phyloP scores from a whole-genome alignment of 495 filamentous ascomycete genomes.

The Extremus antarcticus region DNA sequence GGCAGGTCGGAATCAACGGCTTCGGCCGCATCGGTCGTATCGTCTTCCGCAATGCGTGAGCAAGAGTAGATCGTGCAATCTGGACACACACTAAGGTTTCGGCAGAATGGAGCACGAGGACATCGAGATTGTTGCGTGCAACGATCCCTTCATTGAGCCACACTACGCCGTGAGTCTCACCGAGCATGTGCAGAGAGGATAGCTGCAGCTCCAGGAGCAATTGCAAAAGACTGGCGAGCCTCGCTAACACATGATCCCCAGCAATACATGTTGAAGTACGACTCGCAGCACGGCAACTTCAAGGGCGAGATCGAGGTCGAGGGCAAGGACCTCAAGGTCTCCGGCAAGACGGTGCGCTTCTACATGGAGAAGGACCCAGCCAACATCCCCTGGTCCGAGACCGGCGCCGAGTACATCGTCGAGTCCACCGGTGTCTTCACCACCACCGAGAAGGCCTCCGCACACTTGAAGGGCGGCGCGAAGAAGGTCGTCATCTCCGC shows the following conservation, averaged over 20 bases:
- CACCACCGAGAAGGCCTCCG: slow-evolving; percentile 87
- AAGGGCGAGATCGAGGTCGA: slow-evolving; percentile 74
- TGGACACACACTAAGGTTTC: slow-evolving; percentile 14
- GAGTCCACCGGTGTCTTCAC: slow-evolving; percentile 99
- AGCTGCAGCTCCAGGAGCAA: too few species aligned
- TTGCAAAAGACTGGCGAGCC: neutral
- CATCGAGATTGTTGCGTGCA: slow-evolving; percentile 87
- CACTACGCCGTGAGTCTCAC: slow-evolving; percentile 89
- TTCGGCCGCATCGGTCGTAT: slow-evolving; percentile 99
- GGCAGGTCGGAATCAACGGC: slow-evolving; percentile 93
- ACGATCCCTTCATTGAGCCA: slow-evolving; percentile 98
- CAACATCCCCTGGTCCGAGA: slow-evolving; percentile 81
- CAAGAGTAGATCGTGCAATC: slow-evolving; percentile 31
- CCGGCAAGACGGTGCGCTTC: slow-evolving; percentile 94
- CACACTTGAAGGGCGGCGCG: slow-evolving; percentile 95
- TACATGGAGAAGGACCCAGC: slow-evolving; percentile 86
- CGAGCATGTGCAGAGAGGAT: neutral
- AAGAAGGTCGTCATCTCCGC: slow-evolving; percentile 99
- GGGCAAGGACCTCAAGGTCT: slow-evolving; percentile 69
- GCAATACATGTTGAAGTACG: slow-evolving; percentile 99
- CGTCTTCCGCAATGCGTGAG: slow-evolving; percentile 77
- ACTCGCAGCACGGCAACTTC: slow-evolving; percentile 93
- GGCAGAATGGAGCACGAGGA: slow-evolving; percentile 68
- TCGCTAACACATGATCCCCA: slow-evolving; percentile 29
- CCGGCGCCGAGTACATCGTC: slow-evolving; percentile 87